These are phyloP conservation scores for Citrus unshiu DNA, from an alignment of 345 rosid genomes.

Conservation along the genomic window DNA sequence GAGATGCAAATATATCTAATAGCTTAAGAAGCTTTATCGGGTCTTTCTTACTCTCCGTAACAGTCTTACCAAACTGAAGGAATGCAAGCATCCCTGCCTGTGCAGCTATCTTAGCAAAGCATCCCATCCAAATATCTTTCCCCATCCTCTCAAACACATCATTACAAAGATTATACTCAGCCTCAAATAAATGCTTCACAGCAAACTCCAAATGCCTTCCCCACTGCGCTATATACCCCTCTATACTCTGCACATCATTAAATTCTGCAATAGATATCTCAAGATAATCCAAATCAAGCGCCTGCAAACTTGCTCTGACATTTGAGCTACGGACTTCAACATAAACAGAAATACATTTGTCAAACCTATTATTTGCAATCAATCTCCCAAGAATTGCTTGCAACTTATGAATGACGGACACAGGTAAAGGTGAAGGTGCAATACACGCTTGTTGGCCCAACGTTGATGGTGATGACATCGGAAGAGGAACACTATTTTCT, in stretches of 20 bases:
- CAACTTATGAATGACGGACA: constrained; percentile 75
- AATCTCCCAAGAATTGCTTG: constrained; percentile 90
- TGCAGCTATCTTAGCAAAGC: constrained; percentile 95
- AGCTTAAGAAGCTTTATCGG: constrained; percentile 91
- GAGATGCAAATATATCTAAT: constrained; percentile 79
- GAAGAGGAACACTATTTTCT: constrained; percentile 85
- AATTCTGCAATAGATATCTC: constrained; percentile 86
- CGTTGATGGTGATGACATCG: constrained; percentile 68
- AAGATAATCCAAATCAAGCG: constrained; percentile 88
- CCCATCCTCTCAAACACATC: constrained; percentile 95
- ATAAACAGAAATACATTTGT: constrained; percentile 75
- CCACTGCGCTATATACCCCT: constrained; percentile 83
- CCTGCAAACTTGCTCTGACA: constrained; percentile 90
- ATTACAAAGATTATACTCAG: constrained; percentile 85
- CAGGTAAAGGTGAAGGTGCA: constrained; percentile 91
- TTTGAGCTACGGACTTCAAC: constrained; percentile 85
- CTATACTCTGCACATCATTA: constrained; percentile 88
- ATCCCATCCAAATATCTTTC: constrained; percentile 85
- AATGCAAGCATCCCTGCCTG: constrained; percentile 94
- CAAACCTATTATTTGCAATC: constrained; percentile 79
- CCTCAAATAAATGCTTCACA: constrained; percentile 95
- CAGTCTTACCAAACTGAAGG: constrained; percentile 93
- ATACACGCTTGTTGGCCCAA: constrained; percentile 66
- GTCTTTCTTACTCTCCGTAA: constrained; percentile 88
- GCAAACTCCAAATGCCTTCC: constrained; percentile 99